Conservation (phyloP, 768 basidiomycete species). For the Suillus bovinus region DNA sequence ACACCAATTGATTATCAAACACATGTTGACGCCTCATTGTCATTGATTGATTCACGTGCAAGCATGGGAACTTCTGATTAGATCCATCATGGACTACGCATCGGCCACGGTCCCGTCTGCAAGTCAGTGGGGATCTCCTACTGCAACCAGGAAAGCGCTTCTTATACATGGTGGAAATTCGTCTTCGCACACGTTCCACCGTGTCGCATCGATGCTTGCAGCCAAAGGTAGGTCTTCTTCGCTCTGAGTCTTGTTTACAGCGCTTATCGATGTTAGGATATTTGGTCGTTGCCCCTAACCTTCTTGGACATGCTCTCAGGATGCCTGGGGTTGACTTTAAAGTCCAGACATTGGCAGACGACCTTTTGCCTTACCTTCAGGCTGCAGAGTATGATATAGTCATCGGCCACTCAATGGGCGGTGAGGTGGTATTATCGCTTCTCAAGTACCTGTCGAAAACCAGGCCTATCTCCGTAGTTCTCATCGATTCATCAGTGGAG, state of each 20-base stretch:
- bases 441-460: constrained; percentile 17
- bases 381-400: constrained; percentile 11
- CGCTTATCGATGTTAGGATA: constrained; percentile 18
- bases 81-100: not conserved
- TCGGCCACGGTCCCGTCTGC: constrained; percentile 4
- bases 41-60: not conserved
- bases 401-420: constrained; percentile 27
- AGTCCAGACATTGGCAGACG: constrained; percentile 4
- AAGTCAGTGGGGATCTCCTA: constrained; percentile 22
- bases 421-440: constrained; percentile 12
- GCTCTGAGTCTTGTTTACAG: too few relatives aligned
- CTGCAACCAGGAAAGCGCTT: constrained; percentile 18
- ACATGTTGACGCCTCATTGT: too few relatives aligned
- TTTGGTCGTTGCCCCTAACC: constrained; percentile 25
- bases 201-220: constrained; percentile 16
- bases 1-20: too few relatives aligned
- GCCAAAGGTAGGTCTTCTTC: constrained; percentile 16
- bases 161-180: constrained; percentile 21
- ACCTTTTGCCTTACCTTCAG: constrained; percentile 5
- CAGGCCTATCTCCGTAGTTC: constrained; percentile 13
- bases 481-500: constrained; percentile 19
- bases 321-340: not conserved
- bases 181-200: constrained; percentile 18
- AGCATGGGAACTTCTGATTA: too few relatives aligned
- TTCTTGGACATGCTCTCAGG: constrained; percentile 23